These are phyloP conservation scores for Heimioporus sp. DNA, from an alignment of 768 basidiomycete genomes.

Conservation along the genomic window DNA sequence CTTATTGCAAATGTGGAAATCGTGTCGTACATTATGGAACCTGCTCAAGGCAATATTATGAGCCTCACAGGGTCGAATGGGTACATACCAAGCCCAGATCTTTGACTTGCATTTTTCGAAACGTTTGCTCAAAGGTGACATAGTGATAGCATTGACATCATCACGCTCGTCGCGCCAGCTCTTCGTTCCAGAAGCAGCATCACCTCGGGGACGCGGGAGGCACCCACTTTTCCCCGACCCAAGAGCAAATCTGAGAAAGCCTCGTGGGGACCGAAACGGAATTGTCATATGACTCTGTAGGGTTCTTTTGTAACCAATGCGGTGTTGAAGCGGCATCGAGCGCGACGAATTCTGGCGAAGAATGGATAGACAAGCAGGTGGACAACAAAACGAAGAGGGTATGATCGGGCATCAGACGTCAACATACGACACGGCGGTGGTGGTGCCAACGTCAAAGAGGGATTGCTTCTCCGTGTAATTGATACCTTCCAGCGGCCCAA, in stretches of 20 bases:
- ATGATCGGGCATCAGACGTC: slow-evolving; percentile 20
- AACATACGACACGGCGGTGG: slow-evolving; percentile 39
- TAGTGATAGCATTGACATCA: slow-evolving; percentile 7
- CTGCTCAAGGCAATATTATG: not conserved
- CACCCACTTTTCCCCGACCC: slow-evolving; percentile 20
- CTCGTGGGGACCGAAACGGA: slow-evolving; percentile 18
- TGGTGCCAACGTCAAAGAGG: slow-evolving; percentile 35
- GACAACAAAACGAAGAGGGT: slow-evolving; percentile 16
- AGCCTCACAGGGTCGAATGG: not conserved
- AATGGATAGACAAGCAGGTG: slow-evolving; percentile 16
- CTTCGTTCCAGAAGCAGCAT: slow-evolving; percentile 27
- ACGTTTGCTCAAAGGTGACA: not conserved
- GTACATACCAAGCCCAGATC: not conserved
- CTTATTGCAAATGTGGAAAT: slow-evolving; percentile 15
- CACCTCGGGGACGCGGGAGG: slow-evolving; percentile 29
- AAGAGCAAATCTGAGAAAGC: slow-evolving; percentile 10
- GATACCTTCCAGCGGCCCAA: slow-evolving; percentile 12
- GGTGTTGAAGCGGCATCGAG: slow-evolving; percentile 20
- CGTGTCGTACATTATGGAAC: not conserved
- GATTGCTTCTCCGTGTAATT: slow-evolving; percentile 16
- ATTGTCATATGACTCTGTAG: slow-evolving; percentile 8
- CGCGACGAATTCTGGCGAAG: slow-evolving; percentile 16
- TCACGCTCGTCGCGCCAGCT: slow-evolving; percentile 4
- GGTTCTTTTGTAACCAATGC: slow-evolving; percentile 9
- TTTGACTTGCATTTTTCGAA: not conserved